Conservation (phyloP, 257 asterid species). For the Coffea canephora region DNA sequence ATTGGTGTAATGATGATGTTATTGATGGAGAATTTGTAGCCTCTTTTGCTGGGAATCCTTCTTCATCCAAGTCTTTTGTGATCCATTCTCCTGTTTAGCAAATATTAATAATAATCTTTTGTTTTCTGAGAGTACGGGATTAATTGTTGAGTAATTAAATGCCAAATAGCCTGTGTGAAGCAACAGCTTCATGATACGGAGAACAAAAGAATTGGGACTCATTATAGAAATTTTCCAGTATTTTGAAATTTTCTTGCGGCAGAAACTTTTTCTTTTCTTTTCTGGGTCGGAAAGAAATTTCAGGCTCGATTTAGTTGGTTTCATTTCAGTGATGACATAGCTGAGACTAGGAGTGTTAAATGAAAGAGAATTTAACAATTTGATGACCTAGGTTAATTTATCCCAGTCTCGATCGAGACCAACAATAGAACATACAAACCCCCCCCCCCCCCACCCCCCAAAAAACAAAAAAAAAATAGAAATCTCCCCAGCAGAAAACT, state of each 20-base stretch:
- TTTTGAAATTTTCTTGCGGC: neutral
- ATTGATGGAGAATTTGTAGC: neutral
- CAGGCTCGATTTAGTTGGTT: neutral
- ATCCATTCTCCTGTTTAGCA: neutral
- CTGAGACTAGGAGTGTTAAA: neutral
- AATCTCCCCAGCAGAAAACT: no score
- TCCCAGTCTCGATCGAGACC: no score
- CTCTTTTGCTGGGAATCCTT: neutral
- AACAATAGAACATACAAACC: no score
- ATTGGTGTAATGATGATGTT: neutral
- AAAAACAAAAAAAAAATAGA: no score
- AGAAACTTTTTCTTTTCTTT: no score
- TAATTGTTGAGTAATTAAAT: neutral
- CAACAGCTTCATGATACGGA: neutral
- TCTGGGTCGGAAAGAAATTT: neutral
- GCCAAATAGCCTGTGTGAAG: neutral
- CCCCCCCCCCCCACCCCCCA: no score
- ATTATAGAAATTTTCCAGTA: no score
- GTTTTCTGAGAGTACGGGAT: neutral
- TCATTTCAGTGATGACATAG: neutral
- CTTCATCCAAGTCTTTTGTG: neutral
- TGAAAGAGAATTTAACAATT: no score
- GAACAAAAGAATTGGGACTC: neutral
- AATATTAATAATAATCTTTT: neutral
- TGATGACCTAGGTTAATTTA: no score